Base-by-base conservation (phyloP, 2,329 filamentous ascomycete genomes). In the Alternaria incomplexa region DNA sequence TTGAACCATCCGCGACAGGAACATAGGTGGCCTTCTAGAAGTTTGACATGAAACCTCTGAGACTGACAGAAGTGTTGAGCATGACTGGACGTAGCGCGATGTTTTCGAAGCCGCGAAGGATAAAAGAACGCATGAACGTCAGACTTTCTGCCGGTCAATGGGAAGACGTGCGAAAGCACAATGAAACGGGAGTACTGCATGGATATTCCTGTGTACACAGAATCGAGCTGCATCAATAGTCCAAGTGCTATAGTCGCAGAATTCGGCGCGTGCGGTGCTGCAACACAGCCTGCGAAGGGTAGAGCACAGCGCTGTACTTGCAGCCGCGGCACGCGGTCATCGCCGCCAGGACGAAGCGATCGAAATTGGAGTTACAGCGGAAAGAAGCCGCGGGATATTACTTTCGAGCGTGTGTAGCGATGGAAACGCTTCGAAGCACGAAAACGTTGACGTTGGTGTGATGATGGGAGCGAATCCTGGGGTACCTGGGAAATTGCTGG, bases 21-120 rank as follows among this genome's bases (percentile, higher is more conserved):
- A 59, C 61, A 65, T 56, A 56, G 45, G 26, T 60, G 61, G 62
- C 48, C 67, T 77, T 77, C 75, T 73, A 73, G 73, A 77, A 77
- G 65, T 62, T 36, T 51, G 64, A 70, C 53, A 57, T 77, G 74
- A 77, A 77, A 77, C 76, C 65, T 63, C 48, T 56, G 56, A 59
- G 60, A 69, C 56, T 74, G 69, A 75, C 68, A 75, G 68, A 62
- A 68, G 62, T 32, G 50, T 48, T 58, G 52, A 47, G 45, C 62
- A 60, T 56, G 61, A 64, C 63, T 62, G 65, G 57, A 63, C 45
- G 61, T 59, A 62, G 62, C 57, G 65, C 46, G 54, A 68, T 62
- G 63, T 70, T 64, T 66, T 67, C 66, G 54, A 63, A 54, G 57
- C 52, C 65, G 63, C 62, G 54, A 69, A 59, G 68, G 69, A 67